Percentiles rank a stretch among this genome's conserved stretches.
phyloP scores from a whole-genome alignment of 2,329 filamentous ascomycete genomes.

The Mycogone perniciosa region DNA sequence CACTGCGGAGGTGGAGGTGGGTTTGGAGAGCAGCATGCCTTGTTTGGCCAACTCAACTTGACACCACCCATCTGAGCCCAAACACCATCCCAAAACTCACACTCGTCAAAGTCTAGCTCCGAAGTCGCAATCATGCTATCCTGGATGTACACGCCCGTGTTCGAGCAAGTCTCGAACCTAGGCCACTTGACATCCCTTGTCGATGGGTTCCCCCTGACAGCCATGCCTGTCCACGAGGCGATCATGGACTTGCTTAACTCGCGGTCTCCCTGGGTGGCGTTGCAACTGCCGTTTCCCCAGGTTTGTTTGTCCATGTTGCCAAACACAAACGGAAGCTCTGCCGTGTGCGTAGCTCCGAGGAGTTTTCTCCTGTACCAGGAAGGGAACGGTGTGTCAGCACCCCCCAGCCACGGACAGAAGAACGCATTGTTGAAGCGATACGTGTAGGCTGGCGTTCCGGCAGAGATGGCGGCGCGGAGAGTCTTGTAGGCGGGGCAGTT shows the following conservation, averaged over 20 bases:
- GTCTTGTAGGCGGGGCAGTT: conserved; percentile 12
- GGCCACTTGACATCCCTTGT: too few relatives aligned
- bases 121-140: neutral
- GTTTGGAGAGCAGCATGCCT: neutral
- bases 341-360: conserved; percentile 14
- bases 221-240: conserved; percentile 16
- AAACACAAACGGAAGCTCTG: conserved; percentile 17
- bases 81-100: conserved; percentile 17
- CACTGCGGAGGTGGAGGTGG: neutral
- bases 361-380: neutral
- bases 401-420: conserved; percentile 15
- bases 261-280: conserved; percentile 8
- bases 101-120: conserved; percentile 14
- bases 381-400: conserved; percentile 7
- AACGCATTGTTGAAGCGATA: conserved; percentile 15
- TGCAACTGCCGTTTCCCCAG: conserved; percentile 14
- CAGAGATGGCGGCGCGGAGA: conserved; percentile 9
- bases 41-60: neutral
- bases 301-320: conserved; percentile 14
- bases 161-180: too few relatives aligned
- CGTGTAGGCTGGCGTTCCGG: conserved; percentile 11
- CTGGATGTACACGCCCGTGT: neutral
- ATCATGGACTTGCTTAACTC: conserved; percentile 11
- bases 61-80: conserved; percentile 12
- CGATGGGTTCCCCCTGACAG: conserved; percentile 5